Percentiles rank a stretch among this genome's conserved stretches.
phyloP scores from a whole-genome alignment of 2,329 filamentous ascomycete genomes.

The Cadophora sp. region DNA sequence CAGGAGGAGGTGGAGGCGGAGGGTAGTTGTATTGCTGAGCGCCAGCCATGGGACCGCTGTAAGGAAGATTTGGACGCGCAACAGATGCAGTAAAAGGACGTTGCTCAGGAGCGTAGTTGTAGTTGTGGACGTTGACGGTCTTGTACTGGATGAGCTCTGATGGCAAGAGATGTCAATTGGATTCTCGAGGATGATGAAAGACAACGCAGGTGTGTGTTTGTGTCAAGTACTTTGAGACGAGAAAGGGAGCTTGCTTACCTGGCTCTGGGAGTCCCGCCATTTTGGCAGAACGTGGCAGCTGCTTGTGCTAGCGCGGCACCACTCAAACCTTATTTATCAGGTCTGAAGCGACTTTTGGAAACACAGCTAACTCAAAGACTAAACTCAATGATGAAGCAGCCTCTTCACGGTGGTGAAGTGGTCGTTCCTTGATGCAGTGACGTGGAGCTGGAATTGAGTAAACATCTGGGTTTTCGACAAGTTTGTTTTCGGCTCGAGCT shows the following conservation, averaged over 20 bases:
- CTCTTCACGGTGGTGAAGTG: background rate
- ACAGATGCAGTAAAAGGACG: background rate
- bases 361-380: background rate
- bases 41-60: constrained; percentile 37
- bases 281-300: constrained; percentile 14
- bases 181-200: constrained; percentile 22
- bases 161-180: constrained; percentile 32
- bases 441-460: background rate
- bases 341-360: background rate
- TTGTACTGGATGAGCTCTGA: constrained; percentile 13
- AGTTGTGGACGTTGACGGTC: background rate
- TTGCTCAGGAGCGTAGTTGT: constrained; percentile 6
- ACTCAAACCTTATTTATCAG: constrained; percentile 14
- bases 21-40: constrained; percentile 45
- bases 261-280: background rate
- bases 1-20: constrained; percentile 44
- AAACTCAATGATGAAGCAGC: background rate
- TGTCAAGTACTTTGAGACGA: background rate
- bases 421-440: background rate
- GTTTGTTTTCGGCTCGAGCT: background rate
- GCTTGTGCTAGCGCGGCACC: background rate
- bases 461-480: background rate
- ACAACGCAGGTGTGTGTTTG: background rate
- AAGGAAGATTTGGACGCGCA: background rate
- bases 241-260: background rate